A percentile compares a stretch with the other conserved stretches of the same genome.
Conservation (phyloP, 805 yeast species). For the Saccharomycodes ludwigii region DNA sequence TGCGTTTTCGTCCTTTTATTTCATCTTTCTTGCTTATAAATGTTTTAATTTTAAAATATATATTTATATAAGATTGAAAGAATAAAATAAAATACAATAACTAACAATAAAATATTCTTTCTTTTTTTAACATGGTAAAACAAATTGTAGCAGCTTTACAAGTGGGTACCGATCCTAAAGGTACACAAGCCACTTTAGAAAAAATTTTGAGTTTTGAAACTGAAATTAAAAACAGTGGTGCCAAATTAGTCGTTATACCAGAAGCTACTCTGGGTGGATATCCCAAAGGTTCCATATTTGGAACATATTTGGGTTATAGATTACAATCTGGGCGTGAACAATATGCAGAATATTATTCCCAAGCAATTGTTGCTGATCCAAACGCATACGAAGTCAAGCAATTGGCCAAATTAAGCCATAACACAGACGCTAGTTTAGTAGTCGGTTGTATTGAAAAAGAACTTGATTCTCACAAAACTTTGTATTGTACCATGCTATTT, state of each 20-base stretch:
- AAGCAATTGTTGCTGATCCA: constrained; percentile 22
- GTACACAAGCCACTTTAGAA: constrained; percentile 26
- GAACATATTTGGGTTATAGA: constrained; percentile 31
- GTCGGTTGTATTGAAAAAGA: constrained; percentile 31
- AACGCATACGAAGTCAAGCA: constrained; percentile 21
- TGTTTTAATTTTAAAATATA: too few species aligned
- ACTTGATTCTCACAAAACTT: constrained; percentile 22
- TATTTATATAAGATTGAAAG: too few species aligned
- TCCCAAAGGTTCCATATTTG: constrained; percentile 32
- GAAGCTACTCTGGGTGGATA: constrained; percentile 36
- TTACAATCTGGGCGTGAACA: constrained; percentile 30
- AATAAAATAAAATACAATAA: too few species aligned
- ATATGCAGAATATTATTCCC: constrained; percentile 24
- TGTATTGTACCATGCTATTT: constrained; percentile 30
- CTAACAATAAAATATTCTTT: too few species aligned
- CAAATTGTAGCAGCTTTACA: constrained; percentile 32
- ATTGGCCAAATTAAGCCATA: constrained; percentile 23
- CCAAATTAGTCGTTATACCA: constrained; percentile 31
- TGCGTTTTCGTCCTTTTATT: too few species aligned
- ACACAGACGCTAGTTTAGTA: constrained; percentile 25
- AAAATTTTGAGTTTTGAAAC: constrained; percentile 28
- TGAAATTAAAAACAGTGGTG: constrained; percentile 22
- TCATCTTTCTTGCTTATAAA: too few species aligned
- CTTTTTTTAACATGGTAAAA: too few species aligned
- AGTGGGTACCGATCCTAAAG: constrained; percentile 28